phyloP scores from a whole-genome alignment of 306 rosid genomes.

The Abrus pulchellus region DNA sequence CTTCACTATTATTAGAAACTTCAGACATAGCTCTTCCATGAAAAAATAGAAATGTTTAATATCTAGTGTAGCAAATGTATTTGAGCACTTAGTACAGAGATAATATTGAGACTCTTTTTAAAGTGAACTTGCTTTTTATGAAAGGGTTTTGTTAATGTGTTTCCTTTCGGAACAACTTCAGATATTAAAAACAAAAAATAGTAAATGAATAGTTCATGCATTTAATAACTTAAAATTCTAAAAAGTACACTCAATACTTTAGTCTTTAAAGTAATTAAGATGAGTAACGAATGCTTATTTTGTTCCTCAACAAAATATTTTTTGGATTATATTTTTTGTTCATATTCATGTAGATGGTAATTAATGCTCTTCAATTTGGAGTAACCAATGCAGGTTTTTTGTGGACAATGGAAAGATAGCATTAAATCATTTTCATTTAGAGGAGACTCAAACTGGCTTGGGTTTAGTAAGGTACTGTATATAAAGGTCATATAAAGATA shows the following conservation, averaged over 20 bases:
- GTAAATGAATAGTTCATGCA: background rate
- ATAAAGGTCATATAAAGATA: constrained; percentile 12
- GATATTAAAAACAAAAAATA: background rate
- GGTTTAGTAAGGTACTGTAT: constrained; percentile 82
- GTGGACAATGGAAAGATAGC: constrained; percentile 82
- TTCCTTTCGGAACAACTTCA: constrained; percentile 7
- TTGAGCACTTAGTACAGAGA: background rate
- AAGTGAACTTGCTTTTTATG: constrained; percentile 20
- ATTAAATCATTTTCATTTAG: constrained; percentile 73
- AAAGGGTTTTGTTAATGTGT: background rate
- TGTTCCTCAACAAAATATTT: background rate
- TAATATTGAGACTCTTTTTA: background rate
- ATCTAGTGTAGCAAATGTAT: background rate
- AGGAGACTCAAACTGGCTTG: constrained; percentile 99
- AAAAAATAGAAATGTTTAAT: background rate
- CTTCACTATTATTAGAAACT: background rate
- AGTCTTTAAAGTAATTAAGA: background rate
- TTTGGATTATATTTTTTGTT: constrained; percentile 25
- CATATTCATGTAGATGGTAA: constrained; percentile 36
- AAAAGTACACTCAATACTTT: background rate
- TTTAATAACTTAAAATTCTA: constrained; percentile 17
- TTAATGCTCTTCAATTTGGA: constrained; percentile 38
- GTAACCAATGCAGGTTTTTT: constrained; percentile 68
- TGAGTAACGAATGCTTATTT: constrained; percentile 3
- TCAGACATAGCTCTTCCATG: background rate